These are phyloP conservation scores for Bretschneidera sinensis DNA, from an alignment of 345 rosid genomes.

Conservation along the genomic window DNA sequence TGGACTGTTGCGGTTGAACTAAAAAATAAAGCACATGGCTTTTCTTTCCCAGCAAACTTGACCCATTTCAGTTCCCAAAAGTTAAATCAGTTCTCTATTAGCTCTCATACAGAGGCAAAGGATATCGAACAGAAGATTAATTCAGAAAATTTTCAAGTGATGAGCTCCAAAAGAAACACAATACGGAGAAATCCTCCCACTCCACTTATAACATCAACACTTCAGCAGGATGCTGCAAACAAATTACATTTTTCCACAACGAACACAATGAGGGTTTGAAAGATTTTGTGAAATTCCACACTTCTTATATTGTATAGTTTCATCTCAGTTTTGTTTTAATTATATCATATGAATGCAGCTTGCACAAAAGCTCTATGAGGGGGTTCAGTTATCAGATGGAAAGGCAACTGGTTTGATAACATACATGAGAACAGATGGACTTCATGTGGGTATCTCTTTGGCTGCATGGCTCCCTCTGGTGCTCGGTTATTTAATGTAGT, in stretches of 20 bases:
- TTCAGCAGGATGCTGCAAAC: conserved; percentile 99
- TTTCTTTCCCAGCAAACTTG: conserved; percentile 55
- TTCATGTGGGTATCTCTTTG: conserved; percentile 65
- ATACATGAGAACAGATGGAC: conserved; percentile 92
- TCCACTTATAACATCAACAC: conserved; percentile 94
- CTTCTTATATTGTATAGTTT: neutral
- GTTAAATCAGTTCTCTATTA: conserved; percentile 71
- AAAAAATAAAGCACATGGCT: conserved; percentile 28
- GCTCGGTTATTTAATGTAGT: neutral
- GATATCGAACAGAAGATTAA: conserved; percentile 52
- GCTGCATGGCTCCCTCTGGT: conserved; percentile 9
- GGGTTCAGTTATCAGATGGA: conserved; percentile 67
- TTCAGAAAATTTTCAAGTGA: conserved; percentile 49
- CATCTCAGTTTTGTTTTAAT: neutral
- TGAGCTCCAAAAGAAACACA: conserved; percentile 47
- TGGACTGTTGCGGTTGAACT: conserved; percentile 68
- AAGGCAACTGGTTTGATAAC: conserved; percentile 84
- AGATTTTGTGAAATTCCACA: conserved; percentile 13
- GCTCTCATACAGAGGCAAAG: conserved; percentile 50
- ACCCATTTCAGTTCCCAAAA: conserved; percentile 60
- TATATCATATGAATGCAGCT: conserved; percentile 50
- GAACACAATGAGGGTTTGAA: conserved; percentile 79
- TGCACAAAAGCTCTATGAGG: conserved; percentile 96
- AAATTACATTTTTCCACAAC: conserved; percentile 68
- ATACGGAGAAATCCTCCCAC: conserved; percentile 75